Conservation (phyloP, 1,284 basidiomycete genomes). For the Microbotryum saponariae region DNA sequence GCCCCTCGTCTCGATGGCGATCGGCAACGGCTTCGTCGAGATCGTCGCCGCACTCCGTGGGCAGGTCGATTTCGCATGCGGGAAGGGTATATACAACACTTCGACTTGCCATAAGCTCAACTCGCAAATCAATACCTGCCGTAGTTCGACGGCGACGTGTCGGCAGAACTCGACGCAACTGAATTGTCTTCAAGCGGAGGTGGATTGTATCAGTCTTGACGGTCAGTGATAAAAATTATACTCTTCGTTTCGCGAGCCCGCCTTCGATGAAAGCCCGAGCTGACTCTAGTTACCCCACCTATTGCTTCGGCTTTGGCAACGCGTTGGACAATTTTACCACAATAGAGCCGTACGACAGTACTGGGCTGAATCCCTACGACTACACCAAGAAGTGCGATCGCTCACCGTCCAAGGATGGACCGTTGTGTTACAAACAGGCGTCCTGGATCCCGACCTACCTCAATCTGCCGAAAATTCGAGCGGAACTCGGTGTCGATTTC, state of each 20-base stretch:
- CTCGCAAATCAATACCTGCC: no score
- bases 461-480: slow-evolving; percentile 54
- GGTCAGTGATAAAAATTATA: no score
- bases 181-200: slow-evolving; percentile 4
- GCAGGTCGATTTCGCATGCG: no score
- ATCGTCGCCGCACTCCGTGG: slow-evolving; percentile 40
- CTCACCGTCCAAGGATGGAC: slow-evolving; percentile 45
- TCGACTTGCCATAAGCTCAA: no score
- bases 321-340: slow-evolving; percentile 22
- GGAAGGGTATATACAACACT: no score
- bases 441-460: slow-evolving; percentile 64
- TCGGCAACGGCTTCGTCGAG: slow-evolving; percentile 76
- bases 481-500: slow-evolving; percentile 59
- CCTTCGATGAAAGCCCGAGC: no score
- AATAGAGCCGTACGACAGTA: slow-evolving; percentile 46
- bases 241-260: no score
- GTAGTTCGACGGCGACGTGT: background rate
- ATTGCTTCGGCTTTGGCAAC: slow-evolving; percentile 28
- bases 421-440: slow-evolving; percentile 71
- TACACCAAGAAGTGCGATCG: slow-evolving; percentile 66
- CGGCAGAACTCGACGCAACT: slow-evolving; percentile 41
- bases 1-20: slow-evolving; percentile 67
- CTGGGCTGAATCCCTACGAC: slow-evolving; percentile 48
- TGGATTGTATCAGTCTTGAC: fast-evolving
- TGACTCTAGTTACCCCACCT: slow-evolving; percentile 44